Percentiles rank a stretch among this genome's conserved stretches.
These are phyloP conservation scores for Pseudotulostoma volvatum DNA, from an alignment of 495 filamentous ascomycete species.

Conservation along the genomic window DNA sequence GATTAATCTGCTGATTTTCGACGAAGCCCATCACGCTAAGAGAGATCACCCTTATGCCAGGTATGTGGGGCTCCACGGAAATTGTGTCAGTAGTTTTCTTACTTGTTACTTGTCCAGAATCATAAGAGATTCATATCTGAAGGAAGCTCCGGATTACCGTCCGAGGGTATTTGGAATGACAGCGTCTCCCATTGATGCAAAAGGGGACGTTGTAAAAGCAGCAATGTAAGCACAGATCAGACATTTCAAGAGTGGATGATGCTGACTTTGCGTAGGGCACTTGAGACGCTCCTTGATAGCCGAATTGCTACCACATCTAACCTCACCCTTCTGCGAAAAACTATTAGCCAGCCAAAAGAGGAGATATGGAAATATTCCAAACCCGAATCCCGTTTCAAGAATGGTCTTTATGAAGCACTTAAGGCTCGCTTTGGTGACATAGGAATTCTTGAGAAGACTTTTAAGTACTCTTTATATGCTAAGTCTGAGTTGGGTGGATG, in stretches of 20 bases:
- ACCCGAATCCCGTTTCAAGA: conserved; percentile 38
- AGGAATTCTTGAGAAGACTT: conserved; percentile 38
- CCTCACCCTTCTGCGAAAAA: conserved; percentile 38
- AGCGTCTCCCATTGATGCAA: conserved; percentile 85
- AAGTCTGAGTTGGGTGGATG: conserved; percentile 62
- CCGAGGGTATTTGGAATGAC: conserved; percentile 95
- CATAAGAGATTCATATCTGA: conserved; percentile 69
- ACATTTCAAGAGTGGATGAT: conserved; percentile 1
- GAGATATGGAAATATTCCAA: conserved; percentile 38
- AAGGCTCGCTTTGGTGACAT: conserved; percentile 39
- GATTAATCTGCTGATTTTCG: conserved; percentile 87
- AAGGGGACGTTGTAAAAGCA: conserved; percentile 49
- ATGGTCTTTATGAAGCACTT: conserved; percentile 44
- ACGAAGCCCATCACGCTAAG: conserved; percentile 94
- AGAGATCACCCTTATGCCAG: conserved; percentile 85
- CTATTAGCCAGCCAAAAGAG: conserved; percentile 46
- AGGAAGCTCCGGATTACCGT: conserved; percentile 25
- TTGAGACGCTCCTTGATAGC: conserved; percentile 64
- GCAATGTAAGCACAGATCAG: conserved; percentile 35
- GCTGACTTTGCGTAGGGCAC: conserved; percentile 27
- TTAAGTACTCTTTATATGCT: conserved; percentile 39
- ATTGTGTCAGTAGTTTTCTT: conserved; percentile 4
- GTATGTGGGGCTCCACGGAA: conserved; percentile 11
- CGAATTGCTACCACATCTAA: conserved; percentile 73
- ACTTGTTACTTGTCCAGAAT: conserved; percentile 31